phyloP scores from a whole-genome alignment of 768 basidiomycete species.

The Rhodosporidiobolus sp. region DNA sequence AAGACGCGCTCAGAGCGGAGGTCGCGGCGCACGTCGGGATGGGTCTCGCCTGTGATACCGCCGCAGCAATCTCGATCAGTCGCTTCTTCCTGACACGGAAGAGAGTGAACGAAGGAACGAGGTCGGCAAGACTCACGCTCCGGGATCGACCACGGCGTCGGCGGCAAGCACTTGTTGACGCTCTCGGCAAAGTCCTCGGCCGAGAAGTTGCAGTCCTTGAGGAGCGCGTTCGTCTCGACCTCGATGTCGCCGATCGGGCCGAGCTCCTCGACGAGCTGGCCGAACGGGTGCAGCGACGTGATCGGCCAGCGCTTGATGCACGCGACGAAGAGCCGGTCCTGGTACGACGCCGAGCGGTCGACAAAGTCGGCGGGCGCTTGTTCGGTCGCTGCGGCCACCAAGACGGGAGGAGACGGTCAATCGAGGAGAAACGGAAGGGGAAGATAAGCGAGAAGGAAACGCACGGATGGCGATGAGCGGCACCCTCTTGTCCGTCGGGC shows the following conservation, averaged over 20 bases:
- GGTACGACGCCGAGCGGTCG: conserved; percentile 86
- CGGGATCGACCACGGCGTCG: conserved; percentile 76
- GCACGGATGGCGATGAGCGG: conserved; percentile 91
- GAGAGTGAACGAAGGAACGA: not conserved
- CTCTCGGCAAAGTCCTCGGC: conserved; percentile 87
- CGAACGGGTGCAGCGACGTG: conserved; percentile 90
- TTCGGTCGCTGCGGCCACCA: conserved; percentile 59
- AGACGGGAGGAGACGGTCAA: not conserved
- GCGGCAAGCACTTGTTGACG: conserved; percentile 91
- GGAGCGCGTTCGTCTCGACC: conserved; percentile 91
- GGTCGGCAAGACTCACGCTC: conserved; percentile 39
- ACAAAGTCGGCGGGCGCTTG: conserved; percentile 95
- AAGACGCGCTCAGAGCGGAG: conserved; percentile 79
- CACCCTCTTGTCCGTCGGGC: conserved; percentile 98
- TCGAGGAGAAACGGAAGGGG: not conserved
- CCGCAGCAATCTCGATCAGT: conserved; percentile 45
- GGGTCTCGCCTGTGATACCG: conserved; percentile 47
- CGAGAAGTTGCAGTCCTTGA: conserved; percentile 99
- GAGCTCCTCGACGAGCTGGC: conserved; percentile 93
- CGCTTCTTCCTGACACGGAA: not conserved
- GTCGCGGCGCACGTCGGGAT: conserved; percentile 78
- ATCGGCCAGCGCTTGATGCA: conserved; percentile 96
- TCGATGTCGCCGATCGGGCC: conserved; percentile 98
- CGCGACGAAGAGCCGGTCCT: conserved; percentile 87
- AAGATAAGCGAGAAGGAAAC: not conserved